A percentile compares a stretch with the other conserved stretches of the same genome.
Conservation (phyloP, 2,329 filamentous ascomycete species). For the Arthrinium puccinioides region DNA sequence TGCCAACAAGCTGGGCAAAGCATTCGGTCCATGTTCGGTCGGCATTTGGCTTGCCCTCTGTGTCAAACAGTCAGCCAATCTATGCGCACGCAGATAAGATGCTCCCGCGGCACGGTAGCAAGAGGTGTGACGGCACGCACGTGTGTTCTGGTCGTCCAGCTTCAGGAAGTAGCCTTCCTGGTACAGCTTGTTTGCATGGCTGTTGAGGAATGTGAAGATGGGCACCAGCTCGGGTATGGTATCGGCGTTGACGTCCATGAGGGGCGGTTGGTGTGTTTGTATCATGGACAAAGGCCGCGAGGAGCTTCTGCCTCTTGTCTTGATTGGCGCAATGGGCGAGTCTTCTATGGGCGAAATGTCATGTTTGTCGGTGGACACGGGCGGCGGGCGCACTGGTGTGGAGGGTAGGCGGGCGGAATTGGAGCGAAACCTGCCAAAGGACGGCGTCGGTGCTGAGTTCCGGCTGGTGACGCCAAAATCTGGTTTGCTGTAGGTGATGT, state of each 20-base stretch:
- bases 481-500: conserved; percentile 2
- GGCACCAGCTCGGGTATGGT: conserved; percentile 89
- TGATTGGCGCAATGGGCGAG: conserved; percentile 23
- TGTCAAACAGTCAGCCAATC: not conserved
- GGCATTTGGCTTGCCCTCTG: conserved; percentile 78
- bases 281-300: conserved; percentile 80
- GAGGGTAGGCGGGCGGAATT: conserved; percentile 7
- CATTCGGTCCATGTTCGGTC: conserved; percentile 94
- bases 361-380: conserved; percentile 18
- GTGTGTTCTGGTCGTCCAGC: conserved; percentile 85
- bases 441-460: not conserved
- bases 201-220: conserved; percentile 90
- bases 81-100: too few relatives aligned
- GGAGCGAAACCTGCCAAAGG: conserved; percentile 1
- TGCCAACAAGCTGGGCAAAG: conserved; percentile 93
- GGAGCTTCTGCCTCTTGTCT: conserved; percentile 35
- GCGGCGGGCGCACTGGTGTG: conserved; percentile 17
- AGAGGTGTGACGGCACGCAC: conserved; percentile 45
- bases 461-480: conserved; percentile 4
- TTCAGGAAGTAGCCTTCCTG: conserved; percentile 98
- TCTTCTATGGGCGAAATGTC: conserved; percentile 34
- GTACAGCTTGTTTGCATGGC: conserved; percentile 92
- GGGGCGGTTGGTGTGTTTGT: conserved; percentile 74
- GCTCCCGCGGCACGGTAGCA: conserved; percentile 1
- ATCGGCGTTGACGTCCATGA: conserved; percentile 79